Base-by-base conservation (phyloP, 169 alveolate genomes). In the Plasmodium sp. region DNA sequence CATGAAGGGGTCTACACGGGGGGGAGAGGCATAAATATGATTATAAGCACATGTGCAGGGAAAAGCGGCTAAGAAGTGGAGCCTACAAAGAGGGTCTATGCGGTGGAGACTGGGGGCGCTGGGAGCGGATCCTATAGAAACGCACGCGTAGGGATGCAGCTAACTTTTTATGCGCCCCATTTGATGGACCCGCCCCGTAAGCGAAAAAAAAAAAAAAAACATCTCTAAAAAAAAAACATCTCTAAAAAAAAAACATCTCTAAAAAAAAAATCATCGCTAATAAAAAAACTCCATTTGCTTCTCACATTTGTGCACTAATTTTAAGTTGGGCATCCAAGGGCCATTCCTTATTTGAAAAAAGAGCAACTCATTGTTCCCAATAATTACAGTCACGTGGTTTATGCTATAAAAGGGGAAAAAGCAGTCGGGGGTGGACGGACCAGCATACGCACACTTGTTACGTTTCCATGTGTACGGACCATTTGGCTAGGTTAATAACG, bases 241-340 rank as follows among this genome's bases (percentile, higher is more conserved):
- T n/a, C n/a, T n/a, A 54, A 31, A 1, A 3, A 75, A 83, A 41
- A 73, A 79, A 72, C 36, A 33, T 54, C 18, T 6, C 34, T 72
- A 39, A 72, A 3, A 16, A 6, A 39, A 7, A 33, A 72, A 83
- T 22, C 27, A 22, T 22, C 27, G 27, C 27, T 22, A 5, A 79
- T 2, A 67, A 18, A 36, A 16, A 16, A 16, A 45, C 18, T 27
- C 18, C 0, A 33, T 9, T 39, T 67, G 36, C 9, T 34, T 27
- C 97, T 95, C 93, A 96, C 98, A 98, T 84, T 97, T 97, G 97
- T 99, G 99, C 12, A 99, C 96, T 84, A 99, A 96, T 45, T 99
- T 98, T 84, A 99, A 93, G 22, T 99, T 96, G 10, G 99, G 99
- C 62, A 98, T 96, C 99, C 99, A 97, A 4, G 99, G 99, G 18